Evolutionary conservation across 2,329 filamentous ascomycete species (phyloP).

Genomic region (Aspergillus tamarii): DNA sequence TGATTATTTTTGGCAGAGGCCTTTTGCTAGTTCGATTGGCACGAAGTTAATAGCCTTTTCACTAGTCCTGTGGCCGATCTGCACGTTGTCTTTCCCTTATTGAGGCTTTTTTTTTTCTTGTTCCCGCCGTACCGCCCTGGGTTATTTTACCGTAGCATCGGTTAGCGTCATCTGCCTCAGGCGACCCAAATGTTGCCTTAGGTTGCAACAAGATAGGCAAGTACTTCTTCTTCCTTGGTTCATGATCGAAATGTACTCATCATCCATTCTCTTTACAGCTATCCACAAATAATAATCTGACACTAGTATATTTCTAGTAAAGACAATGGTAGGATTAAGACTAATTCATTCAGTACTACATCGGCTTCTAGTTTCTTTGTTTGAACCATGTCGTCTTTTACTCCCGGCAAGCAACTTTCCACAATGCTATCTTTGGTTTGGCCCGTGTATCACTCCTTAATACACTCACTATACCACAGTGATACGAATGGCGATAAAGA

Average conservation of each 20-base stretch:
- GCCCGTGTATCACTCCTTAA: background rate
- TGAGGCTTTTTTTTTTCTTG: background rate
- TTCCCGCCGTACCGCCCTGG: background rate
- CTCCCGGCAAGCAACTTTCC: background rate
- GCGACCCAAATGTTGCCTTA: background rate
- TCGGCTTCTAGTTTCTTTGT: background rate
- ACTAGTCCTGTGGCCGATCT: slow-evolving; percentile 5
- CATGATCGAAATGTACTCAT: background rate
- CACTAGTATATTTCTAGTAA: background rate
- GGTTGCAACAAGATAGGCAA: background rate
- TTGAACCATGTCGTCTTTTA: background rate
- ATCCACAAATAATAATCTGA: too few relatives aligned
- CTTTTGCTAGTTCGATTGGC: background rate
- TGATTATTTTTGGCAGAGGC: slow-evolving; percentile 6
- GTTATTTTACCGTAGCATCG: slow-evolving; percentile 1
- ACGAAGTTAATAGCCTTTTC: slow-evolving; percentile 2
- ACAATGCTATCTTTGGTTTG: background rate
- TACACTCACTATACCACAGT: background rate
- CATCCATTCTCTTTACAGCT: too few relatives aligned
- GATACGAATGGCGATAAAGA: too few relatives aligned
- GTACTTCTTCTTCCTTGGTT: background rate
- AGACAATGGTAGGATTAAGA: background rate
- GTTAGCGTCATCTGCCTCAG: background rate
- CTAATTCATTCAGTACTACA: background rate
- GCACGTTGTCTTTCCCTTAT: background rate